Evolutionary conservation across 2,329 filamentous ascomycete genomes (phyloP).

Genomic region (Fusarium transvaalense): DNA sequence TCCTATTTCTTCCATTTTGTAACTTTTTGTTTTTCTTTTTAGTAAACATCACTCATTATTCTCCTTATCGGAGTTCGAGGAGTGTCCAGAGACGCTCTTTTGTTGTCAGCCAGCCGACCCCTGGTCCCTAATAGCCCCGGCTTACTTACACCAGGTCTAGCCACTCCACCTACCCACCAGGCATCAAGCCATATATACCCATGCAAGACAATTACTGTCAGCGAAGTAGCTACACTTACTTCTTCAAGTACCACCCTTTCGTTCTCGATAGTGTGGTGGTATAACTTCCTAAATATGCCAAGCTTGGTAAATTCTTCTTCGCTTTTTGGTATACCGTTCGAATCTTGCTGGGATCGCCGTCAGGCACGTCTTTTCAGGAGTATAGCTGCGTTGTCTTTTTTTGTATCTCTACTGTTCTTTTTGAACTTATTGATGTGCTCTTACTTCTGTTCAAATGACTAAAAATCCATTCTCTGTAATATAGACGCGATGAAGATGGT

Average conservation of each 20-base stretch:
- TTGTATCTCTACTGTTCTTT: no score
- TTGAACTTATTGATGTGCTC: no score
- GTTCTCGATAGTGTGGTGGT: neutral
- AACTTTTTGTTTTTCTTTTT: no score
- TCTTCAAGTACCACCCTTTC: neutral
- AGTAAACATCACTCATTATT: no score
- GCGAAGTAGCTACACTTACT: constrained; percentile 7
- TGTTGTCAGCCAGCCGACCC: no score
- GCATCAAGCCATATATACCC: neutral
- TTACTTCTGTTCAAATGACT: neutral
- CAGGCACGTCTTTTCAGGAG: neutral
- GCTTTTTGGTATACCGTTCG: constrained; percentile 1
- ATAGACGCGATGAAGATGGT: neutral
- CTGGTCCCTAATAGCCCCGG: neutral
- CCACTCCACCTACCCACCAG: neutral
- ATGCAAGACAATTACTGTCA: neutral
- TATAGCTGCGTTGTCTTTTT: neutral
- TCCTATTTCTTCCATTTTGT: neutral
- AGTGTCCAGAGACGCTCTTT: no score
- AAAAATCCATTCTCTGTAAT: neutral
- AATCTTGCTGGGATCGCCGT: neutral
- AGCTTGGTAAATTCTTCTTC: neutral
- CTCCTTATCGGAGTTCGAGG: no score
- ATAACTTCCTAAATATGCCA: neutral
- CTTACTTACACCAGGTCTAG: neutral